Evolutionary conservation across 352 stramenopile species (phyloP).

Genomic region (Phytophthora aleatoria): DNA sequence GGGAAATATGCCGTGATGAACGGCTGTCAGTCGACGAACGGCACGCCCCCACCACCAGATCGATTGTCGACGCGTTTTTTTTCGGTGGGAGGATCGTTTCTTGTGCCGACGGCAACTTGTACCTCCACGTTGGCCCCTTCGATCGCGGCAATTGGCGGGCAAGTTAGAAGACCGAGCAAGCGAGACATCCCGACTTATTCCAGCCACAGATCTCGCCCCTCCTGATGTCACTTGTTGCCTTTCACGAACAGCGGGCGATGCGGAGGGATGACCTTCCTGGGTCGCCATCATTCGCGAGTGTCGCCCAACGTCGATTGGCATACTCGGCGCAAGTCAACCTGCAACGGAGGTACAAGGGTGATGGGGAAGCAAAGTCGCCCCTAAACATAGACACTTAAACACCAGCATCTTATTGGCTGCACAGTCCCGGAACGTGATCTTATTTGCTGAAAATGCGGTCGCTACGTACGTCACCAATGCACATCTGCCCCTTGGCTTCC

Average conservation of each 20-base stretch:
- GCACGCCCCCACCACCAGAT: slow-evolving; percentile 18
- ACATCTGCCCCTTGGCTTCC: slow-evolving; percentile 1
- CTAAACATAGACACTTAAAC: not conserved
- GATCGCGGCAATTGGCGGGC: slow-evolving; percentile 11
- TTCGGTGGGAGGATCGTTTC: slow-evolving; percentile 10
- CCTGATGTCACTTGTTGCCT: not conserved
- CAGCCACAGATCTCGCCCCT: not conserved
- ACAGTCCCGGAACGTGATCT: not conserved
- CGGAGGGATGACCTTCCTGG: too few relatives aligned
- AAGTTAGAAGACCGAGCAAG: not conserved
- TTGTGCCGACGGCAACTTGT: slow-evolving; percentile 10
- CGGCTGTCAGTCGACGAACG: too few relatives aligned
- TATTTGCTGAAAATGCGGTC: slow-evolving; percentile 24
- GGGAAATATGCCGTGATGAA: too few relatives aligned
- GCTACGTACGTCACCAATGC: slow-evolving; percentile 12
- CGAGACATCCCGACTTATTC: not conserved
- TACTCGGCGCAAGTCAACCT: not conserved
- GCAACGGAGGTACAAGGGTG: slow-evolving; percentile 14
- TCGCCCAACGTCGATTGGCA: not conserved
- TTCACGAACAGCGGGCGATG: too few relatives aligned
- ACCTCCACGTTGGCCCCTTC: slow-evolving; percentile 19
- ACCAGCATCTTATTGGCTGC: slow-evolving; percentile 2
- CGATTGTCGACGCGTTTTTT: slow-evolving; percentile 20
- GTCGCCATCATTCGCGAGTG: too few relatives aligned
- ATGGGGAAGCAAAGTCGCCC: not conserved